Conservation (phyloP, 108 stramenopile species). For the Skeletonema marinoi region DNA sequence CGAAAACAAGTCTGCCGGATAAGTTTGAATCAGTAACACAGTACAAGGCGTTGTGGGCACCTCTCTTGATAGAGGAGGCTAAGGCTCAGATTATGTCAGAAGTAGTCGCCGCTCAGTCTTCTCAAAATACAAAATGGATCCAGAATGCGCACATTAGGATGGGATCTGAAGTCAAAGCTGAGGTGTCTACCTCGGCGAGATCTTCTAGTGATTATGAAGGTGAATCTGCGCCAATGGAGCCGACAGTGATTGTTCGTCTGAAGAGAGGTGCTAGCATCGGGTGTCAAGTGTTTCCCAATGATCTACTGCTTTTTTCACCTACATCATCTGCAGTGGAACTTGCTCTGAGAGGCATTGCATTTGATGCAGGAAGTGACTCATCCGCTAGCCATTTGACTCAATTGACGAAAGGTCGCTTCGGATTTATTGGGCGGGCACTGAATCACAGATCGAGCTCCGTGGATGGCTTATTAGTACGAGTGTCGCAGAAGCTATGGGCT, state of each 20-base stretch:
- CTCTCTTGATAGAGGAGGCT: constrained; percentile 49
- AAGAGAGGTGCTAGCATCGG: constrained; percentile 25
- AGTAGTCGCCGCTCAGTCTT: constrained; percentile 40
- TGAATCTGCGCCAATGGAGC: constrained; percentile 12
- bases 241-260: constrained; percentile 30
- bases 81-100: constrained; percentile 57
- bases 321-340: constrained; percentile 24
- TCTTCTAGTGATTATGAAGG: constrained; percentile 8
- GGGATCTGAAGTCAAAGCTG: constrained; percentile 32
- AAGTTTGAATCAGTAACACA: constrained; percentile 47
- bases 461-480: constrained; percentile 45
- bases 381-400: constrained; percentile 2
- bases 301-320: constrained; percentile 40
- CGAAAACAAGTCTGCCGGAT: constrained; percentile 34
- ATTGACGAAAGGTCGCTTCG: constrained; percentile 32
- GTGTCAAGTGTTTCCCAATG: constrained; percentile 28
- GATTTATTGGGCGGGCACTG: constrained; percentile 43
- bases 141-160: constrained; percentile 4
- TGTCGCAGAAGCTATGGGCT: constrained; percentile 38
- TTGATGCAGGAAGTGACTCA: neutral
- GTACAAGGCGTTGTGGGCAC: constrained; percentile 52
- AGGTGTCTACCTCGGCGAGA: constrained; percentile 29
- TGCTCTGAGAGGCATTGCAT: constrained; percentile 36
- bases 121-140: constrained; percentile 27
- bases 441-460: constrained; percentile 37